Percentiles rank a stretch among this genome's conserved stretches.
These are phyloP conservation scores for Canavalia ensiformis DNA, from an alignment of 306 rosid genomes.

Conservation along the genomic window DNA sequence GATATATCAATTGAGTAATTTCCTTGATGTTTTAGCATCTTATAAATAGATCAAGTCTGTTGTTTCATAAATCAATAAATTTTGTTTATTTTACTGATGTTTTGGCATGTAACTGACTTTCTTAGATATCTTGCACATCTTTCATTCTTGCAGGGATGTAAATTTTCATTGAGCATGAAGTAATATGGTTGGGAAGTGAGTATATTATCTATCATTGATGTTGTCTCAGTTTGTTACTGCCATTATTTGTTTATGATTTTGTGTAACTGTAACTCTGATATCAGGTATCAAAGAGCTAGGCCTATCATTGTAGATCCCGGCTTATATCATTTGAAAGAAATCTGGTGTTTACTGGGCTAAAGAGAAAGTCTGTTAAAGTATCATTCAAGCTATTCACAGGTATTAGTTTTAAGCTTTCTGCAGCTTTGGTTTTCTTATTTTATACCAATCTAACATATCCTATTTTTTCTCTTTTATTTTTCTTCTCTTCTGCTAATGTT, in stretches of 20 bases:
- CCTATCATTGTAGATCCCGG: conserved; percentile 90
- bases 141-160: conserved; percentile 86
- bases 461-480: neutral
- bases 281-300: conserved; percentile 78
- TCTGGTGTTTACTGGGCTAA: conserved; percentile 95
- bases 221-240: conserved; percentile 37
- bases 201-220: conserved; percentile 8
- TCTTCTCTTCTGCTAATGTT: neutral
- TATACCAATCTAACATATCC: neutral
- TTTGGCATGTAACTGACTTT: conserved; percentile 35
- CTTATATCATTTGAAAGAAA: conserved; percentile 79
- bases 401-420: conserved; percentile 41
- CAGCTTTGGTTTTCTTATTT: conserved; percentile 26
- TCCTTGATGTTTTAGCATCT: conserved; percentile 1
- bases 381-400: conserved; percentile 93
- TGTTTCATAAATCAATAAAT: conserved; percentile 22
- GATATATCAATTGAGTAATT: conserved; percentile 23
- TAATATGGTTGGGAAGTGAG: conserved; percentile 96
- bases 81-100: conserved; percentile 46
- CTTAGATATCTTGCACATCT: conserved; percentile 86
- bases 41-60: conserved; percentile 11
- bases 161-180: conserved; percentile 91
- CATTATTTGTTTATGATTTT: conserved; percentile 30
- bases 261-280: conserved; percentile 31
- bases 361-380: conserved; percentile 86